Evolutionary conservation across 2,329 filamentous ascomycete genomes (phyloP).

Genomic region (Talaromyces marneffei): DNA sequence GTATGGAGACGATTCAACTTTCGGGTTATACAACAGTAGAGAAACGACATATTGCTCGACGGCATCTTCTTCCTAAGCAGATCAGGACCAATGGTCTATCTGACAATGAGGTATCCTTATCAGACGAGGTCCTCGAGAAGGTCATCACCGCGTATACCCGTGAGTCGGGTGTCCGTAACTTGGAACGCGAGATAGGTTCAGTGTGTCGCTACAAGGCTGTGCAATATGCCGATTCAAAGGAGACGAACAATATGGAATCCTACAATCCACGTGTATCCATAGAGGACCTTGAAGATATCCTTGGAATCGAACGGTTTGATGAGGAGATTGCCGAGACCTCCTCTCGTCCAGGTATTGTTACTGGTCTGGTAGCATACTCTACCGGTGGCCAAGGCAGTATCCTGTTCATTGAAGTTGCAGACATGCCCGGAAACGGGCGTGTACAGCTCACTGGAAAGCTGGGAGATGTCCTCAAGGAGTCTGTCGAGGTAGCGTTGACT

Average conservation of each 20-base stretch:
- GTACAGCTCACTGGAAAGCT: slow-evolving; percentile 96
- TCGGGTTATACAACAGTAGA: slow-evolving; percentile 95
- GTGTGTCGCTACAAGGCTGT: slow-evolving; percentile 95
- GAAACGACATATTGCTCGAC: slow-evolving; percentile 88
- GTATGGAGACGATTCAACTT: slow-evolving; percentile 93
- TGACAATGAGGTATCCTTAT: slow-evolving; percentile 67
- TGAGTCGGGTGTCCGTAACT: slow-evolving; percentile 89
- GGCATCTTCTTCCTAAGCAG: slow-evolving; percentile 95
- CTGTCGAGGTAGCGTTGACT: slow-evolving; percentile 87
- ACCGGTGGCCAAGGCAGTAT: slow-evolving; percentile 91
- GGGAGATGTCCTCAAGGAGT: slow-evolving; percentile 94
- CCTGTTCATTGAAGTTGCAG: slow-evolving; percentile 94
- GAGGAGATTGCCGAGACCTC: slow-evolving; percentile 90
- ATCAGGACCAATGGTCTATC: slow-evolving; percentile 81
- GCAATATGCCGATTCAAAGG: slow-evolving; percentile 84
- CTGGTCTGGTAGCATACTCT: slow-evolving; percentile 90
- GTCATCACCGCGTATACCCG: slow-evolving; percentile 96
- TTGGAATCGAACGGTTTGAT: slow-evolving; percentile 89
- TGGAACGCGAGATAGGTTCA: slow-evolving; percentile 90
- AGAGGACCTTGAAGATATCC: slow-evolving; percentile 79
- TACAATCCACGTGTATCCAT: slow-evolving; percentile 71
- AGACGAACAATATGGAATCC: slow-evolving; percentile 58
- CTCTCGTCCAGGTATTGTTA: slow-evolving; percentile 81
- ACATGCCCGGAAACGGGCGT: slow-evolving; percentile 88
- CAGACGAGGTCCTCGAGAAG: slow-evolving; percentile 81